Evolutionary conservation across 1,139 yeast species (phyloP), one percentile per base, ranked within the genome.

Genomic region (Lodderomyces parapsilosis): DNA sequence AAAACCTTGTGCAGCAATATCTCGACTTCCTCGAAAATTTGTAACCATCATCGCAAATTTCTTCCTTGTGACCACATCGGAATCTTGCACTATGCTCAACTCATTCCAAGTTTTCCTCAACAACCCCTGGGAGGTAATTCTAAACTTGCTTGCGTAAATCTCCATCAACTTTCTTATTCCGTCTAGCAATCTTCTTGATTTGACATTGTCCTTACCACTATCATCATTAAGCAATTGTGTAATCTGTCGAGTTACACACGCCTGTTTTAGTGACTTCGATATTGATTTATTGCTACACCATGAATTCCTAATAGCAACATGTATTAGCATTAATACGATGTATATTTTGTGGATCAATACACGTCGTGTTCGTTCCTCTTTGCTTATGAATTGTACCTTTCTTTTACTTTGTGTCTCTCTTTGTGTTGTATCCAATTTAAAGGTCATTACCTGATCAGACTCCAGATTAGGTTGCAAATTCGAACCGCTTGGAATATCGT

Each of bases 1-100:
- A 64, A 89, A 90, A 0, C 96, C 97, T 56, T 89, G 96, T 0
- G 94, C 90, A 0, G 86, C 87, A 6, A 88, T 47, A 56, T 93
- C 98, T 33, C 88, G 65, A 1, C 89, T 80, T 0, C 99, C 99
- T 20, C 74, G 66, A 28, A 76, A 75, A 14, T 66, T 61, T 0
- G 59, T 43, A 1, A 84, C 57, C 15, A 72, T 57, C 25, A 62
- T 60, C 11, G 58, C 56, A 54, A 84, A 85, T 23, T 64, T 63
- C 3, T 55, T 49, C 36, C 63, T 61, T 11, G 64, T 58, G 31
- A 75, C 64, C 24, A 60, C 49, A 11, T 60, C 62, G 11, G 60
- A 63, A 36, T 56, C 41, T 40, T 65, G 64, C 10, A 45, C 55
- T 35, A 49, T 60, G 49, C 39, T 51, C 51, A 58, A 78, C 56